Evolutionary conservation across 1,139 yeast species (phyloP), one percentile per base, ranked within the genome.

Genomic region (Arxiozyma slooffiae): DNA sequence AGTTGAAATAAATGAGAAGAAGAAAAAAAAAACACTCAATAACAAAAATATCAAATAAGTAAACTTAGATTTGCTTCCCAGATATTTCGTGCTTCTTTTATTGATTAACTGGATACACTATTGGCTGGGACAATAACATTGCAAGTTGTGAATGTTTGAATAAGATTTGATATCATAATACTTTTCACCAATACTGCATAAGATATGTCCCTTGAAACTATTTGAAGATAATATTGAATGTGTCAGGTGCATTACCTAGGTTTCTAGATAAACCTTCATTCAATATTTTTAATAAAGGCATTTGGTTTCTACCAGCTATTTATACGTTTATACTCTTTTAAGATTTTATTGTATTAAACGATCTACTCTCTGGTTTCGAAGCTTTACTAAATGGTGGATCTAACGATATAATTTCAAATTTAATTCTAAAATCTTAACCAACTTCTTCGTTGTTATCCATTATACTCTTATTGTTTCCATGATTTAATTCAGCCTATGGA

Each of bases 1-100:
- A 7, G 55, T 49, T 26, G 70, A 69, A 48, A 85, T 87, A 71
- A 90, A 89, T 14, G 97, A 97, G n/a, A n/a, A n/a, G n/a, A n/a
- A n/a, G n/a, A n/a, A n/a, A n/a, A n/a, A n/a, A 70, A 89, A 89
- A 63, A 89, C 96, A 60, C 86, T 86, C 96, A 90, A 87, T 53
- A 90, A 86, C 49, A 85, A 75, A n/a, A n/a, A 57, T 88, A 96
- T 26, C 90, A 94, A 62, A 89, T 96, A 62, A 84, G 85, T 89
- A 95, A 88, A 16, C 88, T 76, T 59, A 82, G 68, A 53, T 85
- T 95, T 36, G 82, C 79, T 46, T 79, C 81, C 77, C 83, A 76
- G 46, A 68, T 70, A 48, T 71, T 76, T 56, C 69, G 68, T 45
- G 66, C 53, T 30, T 70, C 73, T 54, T 42, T 68, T n/a, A 38